Base-by-base conservation (phyloP, 805 yeast species). In the Ogataea parapolymorpha region DNA sequence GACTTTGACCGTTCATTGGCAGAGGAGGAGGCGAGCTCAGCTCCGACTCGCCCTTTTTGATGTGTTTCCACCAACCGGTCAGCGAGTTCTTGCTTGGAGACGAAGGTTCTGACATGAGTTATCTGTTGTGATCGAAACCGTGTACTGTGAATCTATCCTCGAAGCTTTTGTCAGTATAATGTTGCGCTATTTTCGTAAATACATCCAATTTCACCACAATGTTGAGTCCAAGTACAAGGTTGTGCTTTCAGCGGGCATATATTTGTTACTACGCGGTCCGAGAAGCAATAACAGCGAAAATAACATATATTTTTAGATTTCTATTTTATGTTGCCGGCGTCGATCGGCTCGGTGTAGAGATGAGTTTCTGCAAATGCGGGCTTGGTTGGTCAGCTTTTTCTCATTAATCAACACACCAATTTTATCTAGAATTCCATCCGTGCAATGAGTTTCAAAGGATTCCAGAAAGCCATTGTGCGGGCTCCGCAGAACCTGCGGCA, bases 401-500 rank as follows among this genome's bases (percentile, higher is more conserved):
- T 20, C 35, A 20, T 14, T 10, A 8, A 9, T 8, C 33, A 23
- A 22, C 13, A 25, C n/a, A 17, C 14, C 14, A 28, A 36, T 14
- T 13, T 4, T 15, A 14, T 15, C 10, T 6, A 12, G 6, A 9
- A n/a, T 6, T 10, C 15, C 20, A 16, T 15, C n/a, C 20, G 24
- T 8, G 32, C 26, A n/a, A 88, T 88, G 96, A 84, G 93, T 65
- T 84, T 88, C 66, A 88, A 87, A 65, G 96, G 96, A 33, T 67
- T 88, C 51, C 83, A 82, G 46, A 88, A 86, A 65, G 79, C 90
- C 26, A 69, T 87, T 46, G 76, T 79, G 33, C 72, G 96, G 55
- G 95, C 96, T 6, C 99, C 99, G 32, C 98, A 93, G 67, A 77
- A 74, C 53, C 74, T 93, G 63, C 83, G 93, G 54, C 95, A 86